Evolutionary conservation across 2,329 filamentous ascomycete genomes (phyloP), one percentile per base, ranked within the genome.

Genomic region (Ceratocystis huliohia): DNA sequence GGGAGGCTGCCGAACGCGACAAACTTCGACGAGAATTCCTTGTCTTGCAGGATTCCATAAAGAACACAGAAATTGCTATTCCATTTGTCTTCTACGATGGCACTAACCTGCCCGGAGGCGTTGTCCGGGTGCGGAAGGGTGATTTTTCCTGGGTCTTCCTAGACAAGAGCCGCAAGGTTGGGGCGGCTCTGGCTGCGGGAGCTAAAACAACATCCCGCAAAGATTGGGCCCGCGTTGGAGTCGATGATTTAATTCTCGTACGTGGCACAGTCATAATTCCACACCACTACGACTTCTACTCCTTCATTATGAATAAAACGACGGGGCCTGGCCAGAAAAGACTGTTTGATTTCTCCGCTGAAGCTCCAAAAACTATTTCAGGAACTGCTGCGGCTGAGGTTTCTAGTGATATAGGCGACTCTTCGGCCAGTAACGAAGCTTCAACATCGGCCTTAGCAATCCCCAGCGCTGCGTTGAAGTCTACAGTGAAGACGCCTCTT

Each of bases 81-180:
- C 94, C 94, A 0, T 99, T 97, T 75, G 90, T 97, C 2, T 97
- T 97, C 74, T 97, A 96, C 77, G 93, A 97, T 71, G 94, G 94
- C 17, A 90, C 90, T 25, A 93, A 95, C 74, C 88, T 89, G 10
- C 89, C 92, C 0, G 91, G 91, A 17, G 92, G 93, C 1, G 83
- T 83, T 15, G 92, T 93, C 61, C 86, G 87, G 68, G 84, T 97
- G 63, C 96, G 91, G 75, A 99, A 99, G 76, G 93, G 94, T 8
- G 94, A 97, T 73, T 88, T 86, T 66, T 81, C 95, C 30, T 97
- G 94, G 94, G 78, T 96, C 1, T 96, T 97, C 70, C 78, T 99
- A 2, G 94, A 99, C 75, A 87, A 88, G 72, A 94, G 91, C 72
- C 82, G 93, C 69, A 96, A 96, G 74, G 87, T 96, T 0, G 93